Conservation (phyloP, 169 alveolate genomes). For the Plasmodium berghei region DNA sequence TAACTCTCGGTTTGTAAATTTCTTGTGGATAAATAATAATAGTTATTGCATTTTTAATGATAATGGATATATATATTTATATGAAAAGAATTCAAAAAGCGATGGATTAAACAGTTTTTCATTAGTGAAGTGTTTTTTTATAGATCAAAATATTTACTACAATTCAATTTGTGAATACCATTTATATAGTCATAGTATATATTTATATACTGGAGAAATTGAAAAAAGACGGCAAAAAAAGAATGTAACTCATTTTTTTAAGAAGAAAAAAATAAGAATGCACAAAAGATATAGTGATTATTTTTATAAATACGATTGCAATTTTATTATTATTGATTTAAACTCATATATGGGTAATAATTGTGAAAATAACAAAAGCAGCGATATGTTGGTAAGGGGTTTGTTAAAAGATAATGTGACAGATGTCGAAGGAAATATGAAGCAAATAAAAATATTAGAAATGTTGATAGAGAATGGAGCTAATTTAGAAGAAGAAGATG, state of each 20-base stretch:
- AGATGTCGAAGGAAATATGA: slow-evolving; percentile 63
- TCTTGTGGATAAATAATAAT: slow-evolving; percentile 67
- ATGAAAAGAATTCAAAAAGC: slow-evolving; percentile 51
- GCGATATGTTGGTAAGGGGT: slow-evolving; percentile 12
- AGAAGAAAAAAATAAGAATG: slow-evolving; percentile 32
- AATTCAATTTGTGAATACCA: slow-evolving; percentile 72
- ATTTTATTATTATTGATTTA: slow-evolving; percentile 68
- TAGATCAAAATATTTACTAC: slow-evolving; percentile 38
- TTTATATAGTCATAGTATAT: slow-evolving; percentile 65
- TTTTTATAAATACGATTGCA: slow-evolving; percentile 67
- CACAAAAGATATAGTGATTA: slow-evolving; percentile 47
- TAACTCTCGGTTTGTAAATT: slow-evolving; percentile 59
- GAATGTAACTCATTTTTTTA: slow-evolving; percentile 34
- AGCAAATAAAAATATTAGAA: slow-evolving; percentile 62
- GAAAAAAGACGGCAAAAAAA: slow-evolving; percentile 37
- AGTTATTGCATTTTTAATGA: slow-evolving; percentile 34
- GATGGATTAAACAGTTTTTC: slow-evolving; percentile 54
- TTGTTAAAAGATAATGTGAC: slow-evolving; percentile 42
- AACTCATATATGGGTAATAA: slow-evolving; percentile 18
- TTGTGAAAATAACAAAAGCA: background rate
- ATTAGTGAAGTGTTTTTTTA: slow-evolving; percentile 28
- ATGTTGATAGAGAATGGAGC: slow-evolving; percentile 43
- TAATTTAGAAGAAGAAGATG: slow-evolving; percentile 54
- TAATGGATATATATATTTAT: slow-evolving; percentile 56
- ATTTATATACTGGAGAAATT: slow-evolving; percentile 62